Base-by-base conservation (phyloP, 2,329 filamentous ascomycete species). In the Chaetomium olivaceum region DNA sequence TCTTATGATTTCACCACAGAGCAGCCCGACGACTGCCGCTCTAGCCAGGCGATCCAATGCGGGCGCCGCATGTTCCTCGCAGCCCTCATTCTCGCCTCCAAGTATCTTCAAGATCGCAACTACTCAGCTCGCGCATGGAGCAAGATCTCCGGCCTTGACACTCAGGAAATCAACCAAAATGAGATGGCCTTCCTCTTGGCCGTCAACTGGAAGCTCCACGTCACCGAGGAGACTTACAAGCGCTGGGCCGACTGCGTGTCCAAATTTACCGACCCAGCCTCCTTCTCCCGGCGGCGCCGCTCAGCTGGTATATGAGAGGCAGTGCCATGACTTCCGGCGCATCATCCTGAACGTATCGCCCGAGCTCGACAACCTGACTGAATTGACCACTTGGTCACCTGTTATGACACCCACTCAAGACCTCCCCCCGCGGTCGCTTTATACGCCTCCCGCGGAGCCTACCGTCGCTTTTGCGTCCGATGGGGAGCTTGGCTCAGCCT, bases 51-150 rank as follows among this genome's bases (percentile, higher is more conserved):
- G 50, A 86, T 99, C 74, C 93, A 97, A 79, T 98, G 95, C 78
- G 95, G 95, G 63, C 91, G 95, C 68, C 92, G 95, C 74, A 98
- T 98, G 94, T 98, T 99, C 76, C 85, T 99, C 62, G 89, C 95
- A 12, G 93, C 94, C 57, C 84, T 99, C 67, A 98, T 99, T 71
- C 84, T 99, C 64, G 95, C 95, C 1, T 98, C 95, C 43, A 99
- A 99, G 81, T 99, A 98, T 76, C 83, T 99, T 56, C 95, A 99
- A 79, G 95, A 99, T 77, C 90, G 94, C 72, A 99, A 98, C 80
- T 99, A 96, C 79, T 98, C 95, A 16, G 93, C 95, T 58, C 89
- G 94, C 63, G 95, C 95, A 51, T 99, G 95, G 95, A 98, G 94
- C 78, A 98, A 97, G 83, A 99, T 99, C 72, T 98, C 95, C 21